Percentiles rank a stretch among this genome's conserved stretches.
Evolutionary conservation across 2,329 filamentous ascomycete species (phyloP).

Genomic region (Calonectria henricotiae): DNA sequence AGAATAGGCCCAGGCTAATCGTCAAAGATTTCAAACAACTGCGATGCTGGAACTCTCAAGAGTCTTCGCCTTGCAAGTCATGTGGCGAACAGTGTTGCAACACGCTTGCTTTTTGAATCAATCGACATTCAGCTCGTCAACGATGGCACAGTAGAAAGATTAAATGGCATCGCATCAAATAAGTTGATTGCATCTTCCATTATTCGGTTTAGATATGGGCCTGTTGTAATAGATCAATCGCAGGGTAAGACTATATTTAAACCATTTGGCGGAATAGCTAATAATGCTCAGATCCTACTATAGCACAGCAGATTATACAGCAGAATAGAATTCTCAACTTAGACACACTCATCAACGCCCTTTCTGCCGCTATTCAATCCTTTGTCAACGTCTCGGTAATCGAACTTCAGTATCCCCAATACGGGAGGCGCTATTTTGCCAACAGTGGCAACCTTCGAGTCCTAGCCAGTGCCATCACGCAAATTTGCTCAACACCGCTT

Average conservation of each 20-base stretch:
- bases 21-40: not conserved
- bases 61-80: not conserved
- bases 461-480: conserved; percentile 3
- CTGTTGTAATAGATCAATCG: not conserved
- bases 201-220: conserved; percentile 1
- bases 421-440: conserved; percentile 11
- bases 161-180: conserved; percentile 1
- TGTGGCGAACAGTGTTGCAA: not conserved
- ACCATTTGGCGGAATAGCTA: not conserved
- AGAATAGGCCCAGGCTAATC: not conserved
- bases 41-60: conserved; percentile 1
- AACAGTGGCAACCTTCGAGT: conserved; percentile 13
- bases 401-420: conserved; percentile 2
- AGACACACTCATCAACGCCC: not conserved
- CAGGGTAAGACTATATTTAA: not conserved
- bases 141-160: not conserved
- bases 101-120: conserved; percentile 2
- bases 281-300: not conserved
- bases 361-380: not conserved
- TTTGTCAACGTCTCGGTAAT: not conserved
- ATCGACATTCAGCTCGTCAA: conserved; percentile 5
- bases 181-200: not conserved
- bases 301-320: conserved; percentile 6
- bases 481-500: not conserved
- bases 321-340: not conserved